Evolutionary conservation across 2,329 filamentous ascomycete genomes (phyloP).

Genomic region (Aurifilum marmelostoma): DNA sequence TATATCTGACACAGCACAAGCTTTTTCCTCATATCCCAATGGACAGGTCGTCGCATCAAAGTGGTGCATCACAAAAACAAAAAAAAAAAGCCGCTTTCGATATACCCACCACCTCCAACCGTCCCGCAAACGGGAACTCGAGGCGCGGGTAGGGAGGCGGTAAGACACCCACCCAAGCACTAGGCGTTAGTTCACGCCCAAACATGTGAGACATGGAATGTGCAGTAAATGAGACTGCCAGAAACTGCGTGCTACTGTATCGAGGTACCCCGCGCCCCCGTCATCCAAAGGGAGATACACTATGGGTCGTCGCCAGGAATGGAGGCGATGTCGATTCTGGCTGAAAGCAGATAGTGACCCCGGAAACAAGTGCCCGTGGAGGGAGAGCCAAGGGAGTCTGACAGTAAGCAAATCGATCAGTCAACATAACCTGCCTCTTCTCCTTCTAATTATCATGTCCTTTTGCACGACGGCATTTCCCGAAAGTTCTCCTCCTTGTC

Average conservation of each 20-base stretch:
- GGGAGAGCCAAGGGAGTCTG: background rate
- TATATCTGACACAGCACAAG: too few species aligned
- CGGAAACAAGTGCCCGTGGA: background rate
- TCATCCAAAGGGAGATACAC: background rate
- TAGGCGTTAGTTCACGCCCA: background rate
- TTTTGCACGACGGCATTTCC: background rate
- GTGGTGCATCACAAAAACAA: too few species aligned
- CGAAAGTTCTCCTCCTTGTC: background rate
- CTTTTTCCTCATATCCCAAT: background rate
- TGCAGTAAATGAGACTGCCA: background rate
- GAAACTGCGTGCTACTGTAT: background rate
- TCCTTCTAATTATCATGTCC: background rate
- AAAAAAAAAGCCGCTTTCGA: background rate
- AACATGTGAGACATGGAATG: conserved; percentile 1
- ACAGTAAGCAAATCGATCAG: background rate
- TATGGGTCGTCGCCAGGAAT: background rate
- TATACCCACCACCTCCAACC: background rate
- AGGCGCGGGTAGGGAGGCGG: background rate
- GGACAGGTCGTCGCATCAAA: background rate
- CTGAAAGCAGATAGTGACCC: background rate
- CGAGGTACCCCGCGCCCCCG: background rate
- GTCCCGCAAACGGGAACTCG: background rate
- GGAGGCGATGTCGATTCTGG: background rate
- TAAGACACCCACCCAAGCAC: background rate
- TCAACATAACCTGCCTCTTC: background rate